Evolutionary conservation across 148 eudicot genomes (phyloP), one percentile per base, ranked within the genome.

Genomic region (Rhododendron henanense): DNA sequence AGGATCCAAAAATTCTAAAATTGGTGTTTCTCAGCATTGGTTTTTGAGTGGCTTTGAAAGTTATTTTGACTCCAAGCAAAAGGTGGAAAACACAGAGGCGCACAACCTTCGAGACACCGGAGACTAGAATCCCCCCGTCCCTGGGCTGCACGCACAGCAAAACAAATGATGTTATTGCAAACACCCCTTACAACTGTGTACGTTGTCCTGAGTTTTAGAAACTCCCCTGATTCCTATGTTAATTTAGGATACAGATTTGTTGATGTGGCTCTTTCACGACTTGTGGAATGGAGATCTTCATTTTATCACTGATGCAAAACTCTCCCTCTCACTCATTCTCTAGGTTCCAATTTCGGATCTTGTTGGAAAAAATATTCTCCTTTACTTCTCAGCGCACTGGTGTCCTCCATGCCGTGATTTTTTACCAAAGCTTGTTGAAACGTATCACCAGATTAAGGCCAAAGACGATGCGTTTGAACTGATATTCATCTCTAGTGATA

Each of bases 361-460:
- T 85, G 90, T 91, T 44, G 94, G 95, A 28, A 92, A 91, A 83
- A 90, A 89, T 21, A 85, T 93, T 16, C 94, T 93, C 14, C 87
- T 93, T 6, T 93, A 92, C 79, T 92, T 93, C 88, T 93, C 95
- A 9, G 94, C 93, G 21, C 93, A 93, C 41, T 92, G 95, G 94
- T 92, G 95, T 78, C 90, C 93, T 23, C 94, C 93, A 77, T 92
- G 93, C 85, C 95, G 93, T 2, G 88, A 85, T 25, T 93, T 93
- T 71, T 84, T 92, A 37, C 93, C 95, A 45, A 90, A 91, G 82
- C 91, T 92, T 21, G 83, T 90, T 1, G 85, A 92, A 84, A 85
- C 76, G 31, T 93, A 92, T 86, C 31, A 93, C 61, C 86, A 92
- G 79, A 93, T 93, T 78, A 93, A 90, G 91, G 92, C 89, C 0